Percentiles rank a stretch among this genome's conserved stretches.
Evolutionary conservation across 1,284 basidiomycete species (phyloP).

Genomic region (Cutaneotrichosporon dermatis): DNA sequence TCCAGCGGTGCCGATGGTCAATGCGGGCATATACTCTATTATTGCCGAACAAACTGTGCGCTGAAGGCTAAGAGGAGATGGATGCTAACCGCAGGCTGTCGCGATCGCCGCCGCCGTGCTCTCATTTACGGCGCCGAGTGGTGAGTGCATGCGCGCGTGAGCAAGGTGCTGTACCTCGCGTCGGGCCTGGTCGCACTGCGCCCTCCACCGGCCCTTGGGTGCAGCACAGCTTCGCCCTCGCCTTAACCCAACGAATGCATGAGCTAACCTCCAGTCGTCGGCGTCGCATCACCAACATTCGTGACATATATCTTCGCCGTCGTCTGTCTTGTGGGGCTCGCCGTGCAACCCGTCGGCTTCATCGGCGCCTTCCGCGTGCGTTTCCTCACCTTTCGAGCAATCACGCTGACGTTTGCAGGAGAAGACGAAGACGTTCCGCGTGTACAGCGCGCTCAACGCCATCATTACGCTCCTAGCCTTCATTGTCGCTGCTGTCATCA

Average conservation of each 20-base stretch:
- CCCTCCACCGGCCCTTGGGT: background rate
- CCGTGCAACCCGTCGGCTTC: slow-evolving; percentile 72
- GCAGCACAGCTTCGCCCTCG: background rate
- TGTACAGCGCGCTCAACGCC: slow-evolving; percentile 68
- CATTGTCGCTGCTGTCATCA: slow-evolving; percentile 71
- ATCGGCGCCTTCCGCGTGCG: slow-evolving; percentile 70
- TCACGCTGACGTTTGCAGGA: slow-evolving; percentile 56
- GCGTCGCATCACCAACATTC: slow-evolving; percentile 69
- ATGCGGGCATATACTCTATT: slow-evolving; percentile 78
- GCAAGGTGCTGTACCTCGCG: too few relatives aligned
- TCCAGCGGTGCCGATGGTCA: slow-evolving; percentile 72
- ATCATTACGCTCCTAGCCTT: slow-evolving; percentile 61
- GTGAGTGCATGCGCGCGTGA: slow-evolving; percentile 21
- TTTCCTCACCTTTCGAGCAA: slow-evolving; percentile 8
- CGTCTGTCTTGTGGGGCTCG: slow-evolving; percentile 67
- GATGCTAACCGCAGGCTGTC: slow-evolving; percentile 47
- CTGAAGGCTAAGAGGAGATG: background rate
- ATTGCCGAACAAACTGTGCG: slow-evolving; percentile 65
- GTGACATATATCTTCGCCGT: slow-evolving; percentile 69
- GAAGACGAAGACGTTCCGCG: slow-evolving; percentile 66
- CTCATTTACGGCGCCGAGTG: slow-evolving; percentile 65
- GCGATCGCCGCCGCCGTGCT: slow-evolving; percentile 69
- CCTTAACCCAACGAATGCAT: too few relatives aligned
- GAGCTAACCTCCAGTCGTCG: slow-evolving; percentile 62
- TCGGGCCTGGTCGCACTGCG: too few relatives aligned